Base-by-base conservation (phyloP, 2,329 filamentous ascomycete species). In the Pseudogymnoascus destructans region DNA sequence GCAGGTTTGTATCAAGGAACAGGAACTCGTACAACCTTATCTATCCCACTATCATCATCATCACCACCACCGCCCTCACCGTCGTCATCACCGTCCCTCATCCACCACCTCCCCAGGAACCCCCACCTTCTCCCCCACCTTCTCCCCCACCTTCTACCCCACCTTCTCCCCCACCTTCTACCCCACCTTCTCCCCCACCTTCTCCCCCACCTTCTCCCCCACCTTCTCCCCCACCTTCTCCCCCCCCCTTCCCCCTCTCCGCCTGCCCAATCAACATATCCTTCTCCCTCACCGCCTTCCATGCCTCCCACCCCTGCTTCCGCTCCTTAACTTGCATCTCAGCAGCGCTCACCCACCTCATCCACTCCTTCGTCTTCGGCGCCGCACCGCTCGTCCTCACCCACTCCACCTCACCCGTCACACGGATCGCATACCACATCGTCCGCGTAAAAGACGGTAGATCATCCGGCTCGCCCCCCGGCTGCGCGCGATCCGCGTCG, bases 391-490 rank as follows among this genome's bases (percentile, higher is more conserved):
- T 76, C 38, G 73, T 71, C 59, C 70, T 69, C 2, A 79, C 76
- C 81, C 81, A 84, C 3, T 74, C 74, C 0, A 72, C 77, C 21
- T 70, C 70, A 64, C 73, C 67, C 0, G 79, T 81, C 64, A 79
- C 77, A 10, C 76, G 72, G 52, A 84, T 80, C 1, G 78, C 79
- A 62, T 75, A 80, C 80, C 80, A 83, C 59, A 83, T 68, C 1
- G 77, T 80, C 13, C 77, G 69, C 0, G 80, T 84, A 63, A 77
- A 82, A 7, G n/a, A n/a, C 5, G 49, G 49, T 1, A 55, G 1
- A n/a, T 46, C 49, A 32, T 55, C 49, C 49, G 25, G 49, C 25
- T 9, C 8, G 0, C 10, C 11, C 25, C 25, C 25, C 3, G 15
- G 15, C 3, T 13, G 25, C 15, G 25, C 25, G 6, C 32, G 5